Evolutionary conservation across 1,139 yeast species (phyloP), one percentile per base, ranked within the genome.

Genomic region (Citeromyces siamensis): DNA sequence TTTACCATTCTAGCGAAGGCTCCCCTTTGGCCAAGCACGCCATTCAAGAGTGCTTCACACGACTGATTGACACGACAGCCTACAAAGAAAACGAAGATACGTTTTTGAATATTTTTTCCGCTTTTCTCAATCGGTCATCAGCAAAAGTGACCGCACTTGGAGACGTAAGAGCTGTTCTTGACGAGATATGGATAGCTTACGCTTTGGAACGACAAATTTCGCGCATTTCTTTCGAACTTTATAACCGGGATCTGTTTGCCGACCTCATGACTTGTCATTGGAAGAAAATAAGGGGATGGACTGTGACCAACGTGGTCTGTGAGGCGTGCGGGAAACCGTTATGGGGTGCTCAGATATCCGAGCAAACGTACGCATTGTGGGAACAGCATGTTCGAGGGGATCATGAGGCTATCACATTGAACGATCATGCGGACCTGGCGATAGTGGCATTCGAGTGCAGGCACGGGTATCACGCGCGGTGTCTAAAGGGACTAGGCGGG

Each of bases 401-500:
- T 37, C 37, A 6, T 33, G 34, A 19, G 10, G n/a, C 35, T 19
- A 26, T 17, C 12, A 12, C 13, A 8, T 18, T 34, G 10, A 26
- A 23, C 16, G 37, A 31, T 19, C 38, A 37, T 35, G 37, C 48
- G 35, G 38, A 40, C 12, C 6, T 48, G 46, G 64, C 52, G 18
- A 47, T 71, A 18, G 63, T 68, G 5, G 60, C 70, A 6, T 75
- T 74, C 48, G 60, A 60, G 36, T 74, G 81, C 47, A 60, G 62
- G 3, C 95, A 85, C 55, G 75, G 78, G 1, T 84, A 79, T 50
- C 95, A 85, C 51, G 48, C 59, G 14, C 59, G 58, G 16, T 84
- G 95, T 49, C 58, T 83, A 22, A 51, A 53, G 35, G 61, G 62
- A 39, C 52, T 71, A 42, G 72, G 74, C 6, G 62, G 58, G 42